Percentiles rank a stretch among this genome's conserved stretches.
Conservation (phyloP, 2,329 filamentous ascomycete species). For the Talaromyces sp. region DNA sequence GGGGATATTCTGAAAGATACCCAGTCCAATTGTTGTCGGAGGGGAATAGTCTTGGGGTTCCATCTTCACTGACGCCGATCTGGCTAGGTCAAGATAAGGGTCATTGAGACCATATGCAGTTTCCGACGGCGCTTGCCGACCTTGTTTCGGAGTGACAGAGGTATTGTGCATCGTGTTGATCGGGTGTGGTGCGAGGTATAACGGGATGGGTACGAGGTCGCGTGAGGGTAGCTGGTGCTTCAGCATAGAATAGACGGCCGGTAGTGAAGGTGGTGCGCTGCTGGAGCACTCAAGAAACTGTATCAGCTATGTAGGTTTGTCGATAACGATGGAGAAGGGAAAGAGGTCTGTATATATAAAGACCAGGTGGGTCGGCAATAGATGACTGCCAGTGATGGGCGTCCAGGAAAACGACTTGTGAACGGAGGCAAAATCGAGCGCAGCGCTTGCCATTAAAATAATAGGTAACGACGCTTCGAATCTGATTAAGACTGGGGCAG, state of each 20-base stretch:
- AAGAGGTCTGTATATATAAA: slow-evolving; percentile 12
- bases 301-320: background rate
- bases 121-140: slow-evolving; percentile 11
- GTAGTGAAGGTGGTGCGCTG: background rate
- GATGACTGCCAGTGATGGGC: background rate
- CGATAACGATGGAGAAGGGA: slow-evolving; percentile 14
- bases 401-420: slow-evolving; percentile 2
- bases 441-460: slow-evolving; percentile 14
- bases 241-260: background rate
- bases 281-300: background rate
- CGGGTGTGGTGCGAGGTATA: background rate
- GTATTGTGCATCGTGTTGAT: slow-evolving; percentile 21
- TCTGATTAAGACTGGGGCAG: slow-evolving; percentile 20
- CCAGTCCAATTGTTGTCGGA: slow-evolving; percentile 24
- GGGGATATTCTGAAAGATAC: slow-evolving; percentile 24
- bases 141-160: slow-evolving; percentile 18
- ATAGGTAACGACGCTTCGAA: slow-evolving; percentile 24
- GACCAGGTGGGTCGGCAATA: slow-evolving; percentile 5
- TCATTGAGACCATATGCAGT: slow-evolving; percentile 14
- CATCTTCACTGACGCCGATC: slow-evolving; percentile 11
- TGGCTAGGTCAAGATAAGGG: slow-evolving; percentile 20
- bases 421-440: slow-evolving; percentile 6
- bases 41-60: slow-evolving; percentile 12
- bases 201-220: background rate
- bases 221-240: background rate